A percentile compares a stretch with the other conserved stretches of the same genome.
These are phyloP conservation scores for Trichoderma asperelloides DNA, from an alignment of 495 filamentous ascomycete species.

Conservation along the genomic window DNA sequence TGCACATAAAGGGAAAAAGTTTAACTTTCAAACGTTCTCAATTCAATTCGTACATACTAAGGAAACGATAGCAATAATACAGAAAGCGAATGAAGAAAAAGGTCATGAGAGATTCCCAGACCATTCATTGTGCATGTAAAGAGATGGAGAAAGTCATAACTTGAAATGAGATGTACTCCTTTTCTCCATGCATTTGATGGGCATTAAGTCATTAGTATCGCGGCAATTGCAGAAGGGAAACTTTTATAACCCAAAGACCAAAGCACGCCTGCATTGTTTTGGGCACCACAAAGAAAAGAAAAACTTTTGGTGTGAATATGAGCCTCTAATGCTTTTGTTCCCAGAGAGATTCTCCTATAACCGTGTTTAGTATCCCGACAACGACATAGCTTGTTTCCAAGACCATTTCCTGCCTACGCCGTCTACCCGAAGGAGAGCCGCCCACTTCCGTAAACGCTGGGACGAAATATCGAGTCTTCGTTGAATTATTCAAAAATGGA, in stretches of 20 bases:
- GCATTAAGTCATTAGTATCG: conserved; percentile 2
- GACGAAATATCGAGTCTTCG: background rate
- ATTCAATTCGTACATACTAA: conserved; percentile 2
- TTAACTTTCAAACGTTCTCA: background rate
- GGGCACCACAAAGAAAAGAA: background rate
- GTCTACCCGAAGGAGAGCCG: background rate
- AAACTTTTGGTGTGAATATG: background rate
- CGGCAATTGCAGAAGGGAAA: background rate
- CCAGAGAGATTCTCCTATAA: conserved; percentile 1
- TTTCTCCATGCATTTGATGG: background rate
- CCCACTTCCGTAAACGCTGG: background rate
- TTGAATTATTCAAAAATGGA: background rate
- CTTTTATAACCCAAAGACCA: background rate
- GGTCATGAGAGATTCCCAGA: background rate
- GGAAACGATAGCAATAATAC: background rate
- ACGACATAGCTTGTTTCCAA: conserved; percentile 2
- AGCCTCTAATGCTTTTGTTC: conserved; percentile 1
- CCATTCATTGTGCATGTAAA: background rate
- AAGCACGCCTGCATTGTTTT: background rate
- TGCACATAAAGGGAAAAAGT: background rate
- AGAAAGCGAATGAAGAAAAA: background rate
- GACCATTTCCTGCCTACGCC: background rate
- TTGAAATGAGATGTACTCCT: background rate
- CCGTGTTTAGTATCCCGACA: background rate
- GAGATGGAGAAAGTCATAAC: background rate